Evolutionary conservation across 2,329 filamentous ascomycete genomes (phyloP), one percentile per base, ranked within the genome.

Genomic region (Trichoderma asperellum): DNA sequence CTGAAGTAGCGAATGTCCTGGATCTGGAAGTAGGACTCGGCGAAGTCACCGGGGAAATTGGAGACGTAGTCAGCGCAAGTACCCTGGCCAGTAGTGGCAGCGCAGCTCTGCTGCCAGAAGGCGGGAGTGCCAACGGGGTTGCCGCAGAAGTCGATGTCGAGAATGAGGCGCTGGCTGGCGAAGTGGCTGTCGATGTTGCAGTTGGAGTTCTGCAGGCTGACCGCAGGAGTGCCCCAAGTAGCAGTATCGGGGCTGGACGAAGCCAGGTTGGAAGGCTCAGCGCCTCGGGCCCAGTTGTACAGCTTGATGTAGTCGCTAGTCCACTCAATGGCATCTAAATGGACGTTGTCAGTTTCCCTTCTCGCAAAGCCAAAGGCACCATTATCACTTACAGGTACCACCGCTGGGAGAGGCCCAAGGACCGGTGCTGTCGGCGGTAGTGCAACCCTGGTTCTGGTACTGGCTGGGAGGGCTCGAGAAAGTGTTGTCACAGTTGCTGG

Each of bases 91-190:
- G 78, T 75, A 58, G 66, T 58, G 37, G 64, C 62, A 29, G 57
- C 16, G 69, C 80, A 81, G 16, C 68, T 53, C 47, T 74, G 61
- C 57, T 71, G 70, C 76, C 77, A 81, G 52, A 75, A 70, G 16
- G 71, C 68, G 4, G 70, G 49, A 52, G 74, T 73, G 62, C 77
- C 89, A 1, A 90, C 90, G 82, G 89, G 91, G 74, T 89, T 86
- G 21, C 92, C 92, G 77, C 92, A 95, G 77, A 94, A 91, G 35
- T 89, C 78, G 56, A 92, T 92, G 81, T 93, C 88, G 73, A 94
- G 86, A 67, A 93, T 88, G 70, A 97, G 87, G 74, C 89, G 87
- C 82, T 94, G 87, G 75, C 89, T 82, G 71, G 81, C 81, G 78
- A 96, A 91, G 74, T 87, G 84, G 2, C 77, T 77, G 71, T 87